Evolutionary conservation across 108 stramenopile species (phyloP).

Genomic region (Seminavis robusta): DNA sequence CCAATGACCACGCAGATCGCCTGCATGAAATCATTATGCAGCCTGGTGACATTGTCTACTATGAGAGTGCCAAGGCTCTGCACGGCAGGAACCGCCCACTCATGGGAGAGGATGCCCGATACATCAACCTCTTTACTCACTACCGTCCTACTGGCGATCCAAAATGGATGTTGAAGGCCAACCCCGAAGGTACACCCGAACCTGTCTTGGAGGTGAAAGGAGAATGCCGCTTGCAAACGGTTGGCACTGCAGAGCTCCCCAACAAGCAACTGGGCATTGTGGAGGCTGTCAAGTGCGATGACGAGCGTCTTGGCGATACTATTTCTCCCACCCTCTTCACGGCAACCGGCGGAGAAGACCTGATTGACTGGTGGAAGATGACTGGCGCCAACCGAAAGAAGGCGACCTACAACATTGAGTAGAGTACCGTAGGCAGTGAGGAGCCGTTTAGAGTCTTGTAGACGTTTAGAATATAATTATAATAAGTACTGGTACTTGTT

Average conservation of each 20-base stretch:
- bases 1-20: constrained; percentile 64
- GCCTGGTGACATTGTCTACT: constrained; percentile 85
- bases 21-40: constrained; percentile 72
- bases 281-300: constrained; percentile 61
- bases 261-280: constrained; percentile 35
- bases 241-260: constrained; percentile 20
- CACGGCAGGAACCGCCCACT: constrained; percentile 82
- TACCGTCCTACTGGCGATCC: constrained; percentile 73
- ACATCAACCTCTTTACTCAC: constrained; percentile 89
- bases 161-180: constrained; percentile 50
- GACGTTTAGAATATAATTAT: too few species aligned
- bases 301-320: constrained; percentile 51
- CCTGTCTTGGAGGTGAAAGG: constrained; percentile 51
- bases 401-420: too few species aligned
- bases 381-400: constrained; percentile 32
- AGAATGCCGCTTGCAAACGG: constrained; percentile 48
- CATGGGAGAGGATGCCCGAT: constrained; percentile 33
- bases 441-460: too few species aligned
- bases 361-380: constrained; percentile 58
- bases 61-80: constrained; percentile 85
- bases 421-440: too few species aligned
- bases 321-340: constrained; percentile 49
- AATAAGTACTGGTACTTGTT: too few species aligned
- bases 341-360: constrained; percentile 47
- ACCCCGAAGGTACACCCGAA: constrained; percentile 58